Percentiles rank a stretch among this genome's conserved stretches.
These are phyloP conservation scores for Talaromyces proteolyticus DNA, from an alignment of 495 filamentous ascomycete genomes.

Conservation along the genomic window DNA sequence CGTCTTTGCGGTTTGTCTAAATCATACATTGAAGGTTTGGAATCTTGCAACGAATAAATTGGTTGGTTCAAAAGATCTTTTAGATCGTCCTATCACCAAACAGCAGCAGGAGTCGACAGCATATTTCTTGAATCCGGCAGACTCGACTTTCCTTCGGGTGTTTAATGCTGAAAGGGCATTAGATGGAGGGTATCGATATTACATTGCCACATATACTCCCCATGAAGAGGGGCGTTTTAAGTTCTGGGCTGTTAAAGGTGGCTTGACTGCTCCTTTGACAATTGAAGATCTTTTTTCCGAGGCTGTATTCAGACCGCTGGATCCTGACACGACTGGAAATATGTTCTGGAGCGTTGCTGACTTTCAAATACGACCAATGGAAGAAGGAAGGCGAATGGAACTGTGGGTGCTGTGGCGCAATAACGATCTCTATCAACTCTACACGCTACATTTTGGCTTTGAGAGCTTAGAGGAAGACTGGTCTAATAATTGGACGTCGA, in stretches of 20 bases:
- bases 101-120: constrained; percentile 51
- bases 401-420: constrained; percentile 88
- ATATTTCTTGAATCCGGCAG: constrained; percentile 73
- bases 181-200: constrained; percentile 57
- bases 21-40: constrained; percentile 85
- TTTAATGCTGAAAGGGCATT: constrained; percentile 49
- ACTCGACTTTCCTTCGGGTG: constrained; percentile 64
- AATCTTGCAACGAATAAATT: constrained; percentile 69
- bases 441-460: constrained; percentile 55
- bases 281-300: constrained; percentile 66
- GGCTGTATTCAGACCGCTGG: constrained; percentile 55
- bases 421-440: constrained; percentile 69
- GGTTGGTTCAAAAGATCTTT: constrained; percentile 65
- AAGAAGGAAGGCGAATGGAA: constrained; percentile 50
- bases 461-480: constrained; percentile 50
- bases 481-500: constrained; percentile 65
- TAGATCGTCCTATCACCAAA: constrained; percentile 47
- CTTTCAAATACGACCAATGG: constrained; percentile 59
- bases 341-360: constrained; percentile 86
- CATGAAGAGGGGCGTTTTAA: constrained; percentile 87
- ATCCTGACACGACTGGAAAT: constrained; percentile 61
- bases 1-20: constrained; percentile 78
- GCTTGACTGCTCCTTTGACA: constrained; percentile 53
- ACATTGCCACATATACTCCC: constrained; percentile 81
- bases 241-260: constrained; percentile 76